A percentile compares a stretch with the other conserved stretches of the same genome.
These are phyloP conservation scores for Polyporus tsugae DNA, from an alignment of 1,284 basidiomycete genomes.

Conservation along the genomic window DNA sequence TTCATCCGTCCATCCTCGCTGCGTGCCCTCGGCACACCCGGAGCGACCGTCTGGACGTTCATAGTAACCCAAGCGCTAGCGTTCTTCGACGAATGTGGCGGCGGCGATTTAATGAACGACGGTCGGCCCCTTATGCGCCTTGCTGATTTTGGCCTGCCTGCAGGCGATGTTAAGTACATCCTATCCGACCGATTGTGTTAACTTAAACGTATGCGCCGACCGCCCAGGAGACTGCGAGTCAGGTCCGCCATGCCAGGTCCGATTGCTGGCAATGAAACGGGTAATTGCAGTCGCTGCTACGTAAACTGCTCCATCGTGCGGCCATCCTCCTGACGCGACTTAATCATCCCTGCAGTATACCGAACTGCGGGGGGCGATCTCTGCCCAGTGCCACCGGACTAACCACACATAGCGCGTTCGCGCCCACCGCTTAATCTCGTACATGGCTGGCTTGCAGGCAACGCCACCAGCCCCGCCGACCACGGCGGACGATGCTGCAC, in stretches of 20 bases:
- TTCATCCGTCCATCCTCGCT: slow-evolving; percentile 12
- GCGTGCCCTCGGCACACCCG: neutral
- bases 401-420: slow-evolving; percentile 4
- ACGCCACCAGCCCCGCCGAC: neutral
- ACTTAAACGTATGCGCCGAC: neutral
- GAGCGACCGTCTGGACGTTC: neutral
- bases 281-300: neutral
- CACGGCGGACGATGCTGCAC: neutral
- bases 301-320: neutral
- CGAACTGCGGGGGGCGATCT: slow-evolving; percentile 2
- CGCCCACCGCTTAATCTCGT: neutral
- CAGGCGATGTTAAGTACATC: neutral
- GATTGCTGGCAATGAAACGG: neutral
- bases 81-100: neutral
- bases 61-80: neutral
- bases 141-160: neutral
- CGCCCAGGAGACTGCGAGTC: neutral
- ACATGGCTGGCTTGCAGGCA: neutral
- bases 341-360: neutral
- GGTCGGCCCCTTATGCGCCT: neutral
- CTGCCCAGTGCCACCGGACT: slow-evolving; percentile 2
- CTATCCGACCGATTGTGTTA: neutral
- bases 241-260: neutral
- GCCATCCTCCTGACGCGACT: neutral
- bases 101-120: neutral